Percentiles rank a stretch among this genome's conserved stretches.
Evolutionary conservation across 371 early-diverging fungal genomes (phyloP).

Genomic region (Fennellomyces sp.): DNA sequence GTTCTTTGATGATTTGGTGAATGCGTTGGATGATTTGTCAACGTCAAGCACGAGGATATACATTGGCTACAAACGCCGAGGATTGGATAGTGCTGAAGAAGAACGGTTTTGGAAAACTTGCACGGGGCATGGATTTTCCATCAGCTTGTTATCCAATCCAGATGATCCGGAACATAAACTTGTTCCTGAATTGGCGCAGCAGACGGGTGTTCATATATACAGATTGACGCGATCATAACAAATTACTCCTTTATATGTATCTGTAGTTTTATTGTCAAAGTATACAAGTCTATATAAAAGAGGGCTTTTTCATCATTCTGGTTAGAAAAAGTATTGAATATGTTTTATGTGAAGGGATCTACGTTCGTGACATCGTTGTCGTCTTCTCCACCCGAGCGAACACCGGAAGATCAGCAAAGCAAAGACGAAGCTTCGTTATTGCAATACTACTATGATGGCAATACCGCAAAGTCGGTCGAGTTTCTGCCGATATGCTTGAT

Average conservation of each 20-base stretch:
- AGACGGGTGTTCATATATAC: slow-evolving; percentile 40
- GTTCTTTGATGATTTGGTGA: slow-evolving; percentile 48
- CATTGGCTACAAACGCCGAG: slow-evolving; percentile 62
- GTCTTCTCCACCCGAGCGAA: not conserved
- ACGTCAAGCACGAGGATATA: slow-evolving; percentile 47
- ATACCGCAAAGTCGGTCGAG: not conserved
- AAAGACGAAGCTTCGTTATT: not conserved
- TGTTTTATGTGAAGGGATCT: slow-evolving; percentile 47
- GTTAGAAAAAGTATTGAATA: not conserved
- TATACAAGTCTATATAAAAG: not conserved
- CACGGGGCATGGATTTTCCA: slow-evolving; percentile 10
- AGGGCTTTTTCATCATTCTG: not conserved
- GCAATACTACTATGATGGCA: not conserved
- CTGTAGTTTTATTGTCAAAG: too few relatives aligned
- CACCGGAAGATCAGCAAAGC: not conserved
- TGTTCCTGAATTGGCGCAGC: slow-evolving; percentile 27
- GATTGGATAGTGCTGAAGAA: slow-evolving; percentile 42
- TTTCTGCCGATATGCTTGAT: slow-evolving; percentile 4
- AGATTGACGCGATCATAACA: slow-evolving; percentile 19
- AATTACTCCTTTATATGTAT: slow-evolving; percentile 9
- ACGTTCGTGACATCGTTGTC: slow-evolving; percentile 31
- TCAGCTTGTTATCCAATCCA: slow-evolving; percentile 3
- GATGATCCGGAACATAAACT: slow-evolving; percentile 22
- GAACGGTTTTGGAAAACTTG: slow-evolving; percentile 47
- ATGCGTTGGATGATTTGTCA: slow-evolving; percentile 51